Conservation (phyloP, 345 rosid species). For the Pistacia integerrima region DNA sequence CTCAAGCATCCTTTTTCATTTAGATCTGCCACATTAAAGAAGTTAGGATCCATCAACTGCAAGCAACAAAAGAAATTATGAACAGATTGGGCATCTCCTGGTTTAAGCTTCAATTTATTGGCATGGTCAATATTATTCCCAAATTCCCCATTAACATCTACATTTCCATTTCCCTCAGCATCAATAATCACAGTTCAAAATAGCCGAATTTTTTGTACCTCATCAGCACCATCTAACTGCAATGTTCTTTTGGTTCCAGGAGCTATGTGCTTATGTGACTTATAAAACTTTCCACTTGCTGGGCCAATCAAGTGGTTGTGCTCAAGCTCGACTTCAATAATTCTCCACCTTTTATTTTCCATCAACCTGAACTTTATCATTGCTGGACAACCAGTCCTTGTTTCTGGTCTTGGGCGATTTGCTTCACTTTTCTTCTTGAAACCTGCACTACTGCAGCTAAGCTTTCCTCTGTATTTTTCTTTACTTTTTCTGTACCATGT, state of each 20-base stretch:
- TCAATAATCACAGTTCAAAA: slow-evolving; percentile 43
- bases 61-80: slow-evolving; percentile 41
- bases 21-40: slow-evolving; percentile 58
- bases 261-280: slow-evolving; percentile 48
- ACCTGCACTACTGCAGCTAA: slow-evolving; percentile 64
- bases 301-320: slow-evolving; percentile 54
- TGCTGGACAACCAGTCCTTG: slow-evolving; percentile 63
- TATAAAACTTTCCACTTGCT: slow-evolving; percentile 41
- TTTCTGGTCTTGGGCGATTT: slow-evolving; percentile 62
- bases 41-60: slow-evolving; percentile 57
- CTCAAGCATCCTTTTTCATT: slow-evolving; percentile 12
- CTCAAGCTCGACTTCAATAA: slow-evolving; percentile 54
- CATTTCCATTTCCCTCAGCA: slow-evolving; percentile 33
- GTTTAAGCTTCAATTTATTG: slow-evolving; percentile 47
- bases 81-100: slow-evolving; percentile 52
- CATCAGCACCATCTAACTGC: slow-evolving; percentile 39
- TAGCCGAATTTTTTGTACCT: slow-evolving; percentile 38
- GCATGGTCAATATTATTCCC: slow-evolving; percentile 16
- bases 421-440: slow-evolving; percentile 64
- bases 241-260: slow-evolving; percentile 49
- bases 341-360: slow-evolving; percentile 59
- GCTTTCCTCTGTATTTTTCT: slow-evolving; percentile 58
- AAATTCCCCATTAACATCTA: slow-evolving; percentile 26
- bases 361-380: slow-evolving; percentile 57
- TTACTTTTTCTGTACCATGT: slow-evolving; percentile 63